Evolutionary conservation across 352 stramenopile species (phyloP).

Genomic region (Plasmopara muralis): DNA sequence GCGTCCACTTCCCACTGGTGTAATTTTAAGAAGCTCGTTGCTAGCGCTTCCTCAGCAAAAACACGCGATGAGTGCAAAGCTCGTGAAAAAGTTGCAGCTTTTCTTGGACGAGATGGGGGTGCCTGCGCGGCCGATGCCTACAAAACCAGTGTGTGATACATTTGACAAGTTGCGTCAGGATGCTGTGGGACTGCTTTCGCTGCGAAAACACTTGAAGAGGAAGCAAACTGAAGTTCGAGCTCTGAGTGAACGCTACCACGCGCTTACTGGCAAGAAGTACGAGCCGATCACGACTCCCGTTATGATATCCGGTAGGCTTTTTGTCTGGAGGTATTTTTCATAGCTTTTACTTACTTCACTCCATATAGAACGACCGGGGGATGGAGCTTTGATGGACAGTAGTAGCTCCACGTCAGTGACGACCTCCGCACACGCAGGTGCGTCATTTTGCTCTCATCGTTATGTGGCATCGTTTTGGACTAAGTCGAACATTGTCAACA

Average conservation of each 20-base stretch:
- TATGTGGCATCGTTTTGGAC: background rate
- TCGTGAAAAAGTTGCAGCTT: slow-evolving; percentile 63
- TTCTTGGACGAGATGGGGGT: slow-evolving; percentile 61
- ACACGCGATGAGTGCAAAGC: slow-evolving; percentile 47
- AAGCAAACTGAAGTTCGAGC: slow-evolving; percentile 47
- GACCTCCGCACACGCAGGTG: slow-evolving; percentile 26
- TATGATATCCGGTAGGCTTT: slow-evolving; percentile 27
- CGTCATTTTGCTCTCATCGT: background rate
- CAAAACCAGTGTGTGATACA: slow-evolving; percentile 51
- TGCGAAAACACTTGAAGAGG: slow-evolving; percentile 52
- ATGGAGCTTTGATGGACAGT: slow-evolving; percentile 12
- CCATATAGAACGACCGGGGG: slow-evolving; percentile 28
- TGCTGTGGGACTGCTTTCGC: slow-evolving; percentile 43
- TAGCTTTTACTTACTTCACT: slow-evolving; percentile 1
- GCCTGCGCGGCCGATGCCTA: slow-evolving; percentile 62
- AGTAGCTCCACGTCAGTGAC: slow-evolving; percentile 6
- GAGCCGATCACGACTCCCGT: slow-evolving; percentile 36
- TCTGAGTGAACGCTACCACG: slow-evolving; percentile 47
- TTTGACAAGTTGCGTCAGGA: slow-evolving; percentile 58
- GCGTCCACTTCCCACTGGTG: slow-evolving; percentile 38
- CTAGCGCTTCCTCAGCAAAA: slow-evolving; percentile 45
- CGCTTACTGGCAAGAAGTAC: slow-evolving; percentile 46
- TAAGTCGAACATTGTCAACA: background rate
- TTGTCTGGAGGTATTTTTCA: background rate
- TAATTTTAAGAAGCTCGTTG: slow-evolving; percentile 53